Base-by-base conservation (phyloP, 2,329 filamentous ascomycete genomes). In the Piedraia hortae region DNA sequence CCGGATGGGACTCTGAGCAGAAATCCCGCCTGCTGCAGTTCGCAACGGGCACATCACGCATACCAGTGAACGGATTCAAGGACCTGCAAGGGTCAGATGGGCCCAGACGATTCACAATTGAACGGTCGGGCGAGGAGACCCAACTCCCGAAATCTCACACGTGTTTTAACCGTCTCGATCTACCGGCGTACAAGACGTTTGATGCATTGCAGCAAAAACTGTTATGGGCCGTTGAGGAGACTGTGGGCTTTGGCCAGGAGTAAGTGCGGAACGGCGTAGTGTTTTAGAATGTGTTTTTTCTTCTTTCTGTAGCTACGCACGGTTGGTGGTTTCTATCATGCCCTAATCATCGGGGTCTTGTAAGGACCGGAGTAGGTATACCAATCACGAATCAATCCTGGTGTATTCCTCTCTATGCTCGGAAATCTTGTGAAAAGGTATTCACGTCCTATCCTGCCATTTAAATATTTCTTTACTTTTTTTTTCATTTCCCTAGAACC, bases 21-120 rank as follows among this genome's bases (percentile, higher is more conserved):
- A 97, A 97, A 55, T 90, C 77, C 24, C 70, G 85, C 40, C 57
- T 97, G 30, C 51, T 97, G 37, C 85, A 97, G 47, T 97, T 97
- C 44, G 85, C 85, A 1, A 97, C 85, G 5, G 85, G 85, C 46
- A 97, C 85, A 8, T 90, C 78, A 21, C 71, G 85, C 52, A 97
- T 97, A 34, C 85, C 85, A 1, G 85, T 97, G 50, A 97, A 97
- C 46, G 85, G 85, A 5, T 97, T 97, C 62, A 97, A 97, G 53
- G 85, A 97, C 56, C 54, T 97, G 22, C 85, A 97, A 47, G 85
- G 85, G 18, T 90, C 78, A 34, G 85, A 97, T 44, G 85, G 85
- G 3, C 85, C 85, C 6, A 62, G 85, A 47, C 58, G 85, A 30
- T 97, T 97, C 40, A 97, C 85, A 1, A 93, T 97, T 46, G 85